Evolutionary conservation across 108 stramenopile genomes (phyloP).

Genomic region (Pseudonitzschia delicatissima): DNA sequence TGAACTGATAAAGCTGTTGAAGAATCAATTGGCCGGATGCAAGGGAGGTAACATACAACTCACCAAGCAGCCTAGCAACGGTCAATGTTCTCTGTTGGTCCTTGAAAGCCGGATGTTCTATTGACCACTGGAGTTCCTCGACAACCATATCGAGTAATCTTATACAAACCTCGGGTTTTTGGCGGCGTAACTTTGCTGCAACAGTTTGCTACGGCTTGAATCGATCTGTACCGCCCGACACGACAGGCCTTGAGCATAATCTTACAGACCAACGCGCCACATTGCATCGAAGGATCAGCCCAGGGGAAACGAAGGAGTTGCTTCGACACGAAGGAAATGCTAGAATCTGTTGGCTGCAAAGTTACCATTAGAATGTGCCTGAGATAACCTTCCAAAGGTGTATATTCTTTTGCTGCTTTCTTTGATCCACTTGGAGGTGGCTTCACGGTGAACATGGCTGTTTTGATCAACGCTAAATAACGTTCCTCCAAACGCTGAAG

Average conservation of each 20-base stretch:
- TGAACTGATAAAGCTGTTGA: constrained; percentile 75
- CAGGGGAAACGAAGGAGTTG: constrained; percentile 90
- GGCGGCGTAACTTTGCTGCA: constrained; percentile 73
- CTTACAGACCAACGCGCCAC: constrained; percentile 63
- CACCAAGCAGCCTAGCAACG: constrained; percentile 82
- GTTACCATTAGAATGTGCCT: constrained; percentile 67
- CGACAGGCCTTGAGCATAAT: constrained; percentile 88
- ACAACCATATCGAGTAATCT: constrained; percentile 81
- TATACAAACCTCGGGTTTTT: constrained; percentile 62
- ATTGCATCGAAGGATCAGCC: constrained; percentile 76
- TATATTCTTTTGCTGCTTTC: constrained; percentile 62
- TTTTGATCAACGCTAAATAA: constrained; percentile 71
- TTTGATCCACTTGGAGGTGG: constrained; percentile 58
- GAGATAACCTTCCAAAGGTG: constrained; percentile 85
- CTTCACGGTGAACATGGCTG: constrained; percentile 79
- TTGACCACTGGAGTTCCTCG: constrained; percentile 86
- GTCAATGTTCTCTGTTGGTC: constrained; percentile 89
- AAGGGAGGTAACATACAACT: constrained; percentile 71
- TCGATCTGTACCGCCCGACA: constrained; percentile 76
- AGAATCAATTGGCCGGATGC: constrained; percentile 74
- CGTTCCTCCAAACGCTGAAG: constrained; percentile 77
- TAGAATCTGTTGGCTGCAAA: constrained; percentile 57
- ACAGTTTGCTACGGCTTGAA: constrained; percentile 81
- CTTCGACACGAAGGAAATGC: constrained; percentile 73
- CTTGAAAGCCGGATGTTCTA: constrained; percentile 78